A percentile compares a stretch with the other conserved stretches of the same genome.
phyloP scores from a whole-genome alignment of 768 basidiomycete genomes.

The Pisolithus marmoratus region DNA sequence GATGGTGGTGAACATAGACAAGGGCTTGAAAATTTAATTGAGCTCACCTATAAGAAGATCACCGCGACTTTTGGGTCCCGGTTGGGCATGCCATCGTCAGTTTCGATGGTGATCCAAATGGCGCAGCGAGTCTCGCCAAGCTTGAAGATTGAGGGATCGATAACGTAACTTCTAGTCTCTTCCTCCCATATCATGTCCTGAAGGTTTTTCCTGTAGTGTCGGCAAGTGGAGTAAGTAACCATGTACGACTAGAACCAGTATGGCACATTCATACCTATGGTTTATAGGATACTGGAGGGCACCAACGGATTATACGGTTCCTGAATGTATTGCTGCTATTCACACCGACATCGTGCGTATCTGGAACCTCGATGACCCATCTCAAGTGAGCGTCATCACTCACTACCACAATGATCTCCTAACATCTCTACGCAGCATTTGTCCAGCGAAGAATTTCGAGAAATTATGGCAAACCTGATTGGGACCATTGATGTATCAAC shows the following conservation, averaged over 20 bases:
- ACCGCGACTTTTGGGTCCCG: neutral
- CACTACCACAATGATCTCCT: no score
- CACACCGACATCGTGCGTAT: conserved; percentile 13
- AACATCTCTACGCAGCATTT: no score
- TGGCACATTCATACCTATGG: neutral
- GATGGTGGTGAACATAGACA: neutral
- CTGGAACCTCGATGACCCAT: conserved; percentile 16
- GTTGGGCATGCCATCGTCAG: neutral
- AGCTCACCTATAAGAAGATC: neutral
- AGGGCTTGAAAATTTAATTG: neutral
- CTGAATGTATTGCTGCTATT: conserved; percentile 9
- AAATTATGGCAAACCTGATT: no score
- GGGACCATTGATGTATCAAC: no score
- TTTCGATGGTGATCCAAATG: neutral
- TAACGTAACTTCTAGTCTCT: neutral
- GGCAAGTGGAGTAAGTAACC: neutral
- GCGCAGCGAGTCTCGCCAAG: neutral
- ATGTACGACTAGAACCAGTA: no score
- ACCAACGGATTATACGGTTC: conserved; percentile 2
- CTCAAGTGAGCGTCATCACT: neutral
- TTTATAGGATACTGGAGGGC: conserved; percentile 14
- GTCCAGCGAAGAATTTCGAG: no score
- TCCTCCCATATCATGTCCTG: no score
- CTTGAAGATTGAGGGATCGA: neutral
- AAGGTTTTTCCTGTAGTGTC: neutral